Evolutionary conservation across 163 green algal species (phyloP), one percentile per base, ranked within the genome.

Genomic region (Scenedesmus sp.): DNA sequence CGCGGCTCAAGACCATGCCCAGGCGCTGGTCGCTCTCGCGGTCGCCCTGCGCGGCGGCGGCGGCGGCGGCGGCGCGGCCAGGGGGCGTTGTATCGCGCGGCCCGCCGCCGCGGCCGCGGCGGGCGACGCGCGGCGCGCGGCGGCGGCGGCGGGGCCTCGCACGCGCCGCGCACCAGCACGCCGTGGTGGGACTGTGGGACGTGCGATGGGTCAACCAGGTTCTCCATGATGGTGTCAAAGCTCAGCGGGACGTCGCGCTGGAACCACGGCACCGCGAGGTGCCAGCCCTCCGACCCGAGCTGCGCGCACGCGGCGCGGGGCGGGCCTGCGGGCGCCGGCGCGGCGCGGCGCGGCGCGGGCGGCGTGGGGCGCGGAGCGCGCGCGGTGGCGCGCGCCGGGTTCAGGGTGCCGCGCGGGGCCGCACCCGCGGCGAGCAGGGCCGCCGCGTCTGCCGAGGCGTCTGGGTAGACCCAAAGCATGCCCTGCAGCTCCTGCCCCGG

Each of bases 171-270:
- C 48, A 81, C 75, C 15, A 82, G 26, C 0, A 89, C 67, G 17
- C 70, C 70, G 33, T 88, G 82, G 54, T 93, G 89, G 9, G 72
- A 70, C 34, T 87, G 86, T 4, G 85, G 83, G 15, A 92, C 80
- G 60, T 93, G 89, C 0, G 77, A 48, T 0, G 85, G 85, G 63
- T 91, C 87, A 39, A 78, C 31, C 5, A 91, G 22, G 76, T 92
- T 92, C 63, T 92, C 88, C n/a, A 89, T 66, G 36, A 92, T 31
- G 70, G 67, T 81, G 13, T 85, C 64, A n/a, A 47, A 82, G 53
- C 63, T 64, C 9, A 90, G 81, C 1, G 80, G 79, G 44, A 91
- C 24, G 42, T 91, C 87, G 0, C 85, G 58, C 39, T 72, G 24
- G 71, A 77, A 87, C 50, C 67, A 56, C 26, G 5, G 22, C 22